Conservation (phyloP, 2,329 filamentous ascomycete genomes). For the Cadophora luteo-olivacea region DNA sequence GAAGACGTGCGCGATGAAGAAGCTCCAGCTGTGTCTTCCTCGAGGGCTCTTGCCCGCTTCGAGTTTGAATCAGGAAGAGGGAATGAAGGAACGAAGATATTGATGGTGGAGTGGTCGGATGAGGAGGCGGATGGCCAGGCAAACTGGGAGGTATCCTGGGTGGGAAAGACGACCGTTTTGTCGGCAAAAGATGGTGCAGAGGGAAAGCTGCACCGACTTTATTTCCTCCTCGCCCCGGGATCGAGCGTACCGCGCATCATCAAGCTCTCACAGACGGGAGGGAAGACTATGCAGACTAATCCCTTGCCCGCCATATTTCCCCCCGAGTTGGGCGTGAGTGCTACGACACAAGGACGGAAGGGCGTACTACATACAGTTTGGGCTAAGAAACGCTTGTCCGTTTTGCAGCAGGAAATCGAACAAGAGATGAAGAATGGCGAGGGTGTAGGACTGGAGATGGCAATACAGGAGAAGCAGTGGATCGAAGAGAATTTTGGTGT, state of each 20-base stretch:
- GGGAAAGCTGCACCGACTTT: conserved; percentile 64
- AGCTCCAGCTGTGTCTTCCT: conserved; percentile 54
- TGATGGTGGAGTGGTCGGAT: conserved; percentile 92
- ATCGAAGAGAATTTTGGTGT: conserved; percentile 76
- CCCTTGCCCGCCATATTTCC: conserved; percentile 88
- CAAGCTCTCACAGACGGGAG: conserved; percentile 60
- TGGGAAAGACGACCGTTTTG: conserved; percentile 77
- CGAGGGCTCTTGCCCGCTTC: conserved; percentile 78
- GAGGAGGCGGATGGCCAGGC: conserved; percentile 52
- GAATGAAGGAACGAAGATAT: conserved; percentile 85
- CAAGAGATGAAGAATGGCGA: conserved; percentile 79
- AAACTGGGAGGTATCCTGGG: conserved; percentile 83
- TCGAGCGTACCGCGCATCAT: conserved; percentile 75
- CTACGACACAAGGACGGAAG: conserved; percentile 71
- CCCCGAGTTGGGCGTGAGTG: conserved; percentile 72
- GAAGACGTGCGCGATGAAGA: conserved; percentile 43
- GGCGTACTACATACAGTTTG: conserved; percentile 86
- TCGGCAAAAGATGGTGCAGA: conserved; percentile 50
- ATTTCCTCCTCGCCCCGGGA: conserved; percentile 80
- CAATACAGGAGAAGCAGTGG: conserved; percentile 82
- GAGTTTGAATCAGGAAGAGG: conserved; percentile 81
- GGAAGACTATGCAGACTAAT: conserved; percentile 66
- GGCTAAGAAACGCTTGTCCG: conserved; percentile 81
- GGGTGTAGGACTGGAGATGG: conserved; percentile 85
- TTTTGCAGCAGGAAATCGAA: conserved; percentile 78